Conservation (phyloP, 148 eudicot genomes). For the Rhododendron molle region DNA sequence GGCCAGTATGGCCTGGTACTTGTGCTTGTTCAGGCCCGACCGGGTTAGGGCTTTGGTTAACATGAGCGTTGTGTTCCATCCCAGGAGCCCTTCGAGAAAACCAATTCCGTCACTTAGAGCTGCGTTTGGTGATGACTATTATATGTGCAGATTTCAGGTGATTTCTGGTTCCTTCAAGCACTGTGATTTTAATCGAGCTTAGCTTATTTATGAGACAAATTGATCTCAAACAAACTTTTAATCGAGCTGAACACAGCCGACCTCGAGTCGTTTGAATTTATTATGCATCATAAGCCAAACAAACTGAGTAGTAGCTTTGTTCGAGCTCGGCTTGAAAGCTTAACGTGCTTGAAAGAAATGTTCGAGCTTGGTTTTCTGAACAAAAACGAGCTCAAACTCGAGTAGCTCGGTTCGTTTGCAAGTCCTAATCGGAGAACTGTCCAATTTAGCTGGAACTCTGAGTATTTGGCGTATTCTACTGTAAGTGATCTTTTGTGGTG, state of each 20-base stretch:
- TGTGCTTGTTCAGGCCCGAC: neutral
- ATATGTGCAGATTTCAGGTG: constrained; percentile 4
- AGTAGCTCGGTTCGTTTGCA: neutral
- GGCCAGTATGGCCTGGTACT: neutral
- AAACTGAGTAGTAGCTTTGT: neutral
- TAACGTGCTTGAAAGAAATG: neutral
- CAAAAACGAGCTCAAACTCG: neutral
- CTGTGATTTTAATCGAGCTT: neutral
- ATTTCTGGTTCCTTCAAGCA: neutral
- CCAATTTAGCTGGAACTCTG: neutral
- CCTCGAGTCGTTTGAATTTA: neutral
- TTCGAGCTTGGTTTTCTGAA: neutral
- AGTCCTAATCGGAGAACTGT: neutral
- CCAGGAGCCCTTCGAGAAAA: neutral
- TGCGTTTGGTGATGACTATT: constrained; percentile 1
- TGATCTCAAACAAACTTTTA: neutral
- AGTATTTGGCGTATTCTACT: neutral
- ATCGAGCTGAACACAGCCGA: neutral
- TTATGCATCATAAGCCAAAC: neutral
- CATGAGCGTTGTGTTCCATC: neutral
- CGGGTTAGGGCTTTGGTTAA: neutral
- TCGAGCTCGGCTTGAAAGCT: neutral
- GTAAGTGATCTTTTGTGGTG: neutral
- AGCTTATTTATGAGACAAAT: neutral
- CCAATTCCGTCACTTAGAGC: constrained; percentile 1